Evolutionary conservation across 1,284 basidiomycete species (phyloP).

Genomic region (Sphagnurus paluster): DNA sequence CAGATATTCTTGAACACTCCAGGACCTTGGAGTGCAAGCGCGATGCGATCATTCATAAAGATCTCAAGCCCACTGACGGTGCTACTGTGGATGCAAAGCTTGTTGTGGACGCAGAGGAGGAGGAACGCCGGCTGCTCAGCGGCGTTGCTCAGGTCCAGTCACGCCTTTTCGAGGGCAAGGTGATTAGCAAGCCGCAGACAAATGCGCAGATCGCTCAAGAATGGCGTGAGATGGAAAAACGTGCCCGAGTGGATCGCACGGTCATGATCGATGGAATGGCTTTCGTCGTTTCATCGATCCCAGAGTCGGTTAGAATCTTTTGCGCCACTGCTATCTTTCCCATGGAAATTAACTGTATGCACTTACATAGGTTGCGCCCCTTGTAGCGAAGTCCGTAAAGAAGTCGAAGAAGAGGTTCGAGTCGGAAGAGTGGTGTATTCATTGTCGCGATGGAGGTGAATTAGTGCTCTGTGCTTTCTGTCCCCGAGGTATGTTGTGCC

Average conservation of each 20-base stretch:
- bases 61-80: conserved; percentile 31
- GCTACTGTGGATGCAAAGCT: conserved; percentile 27
- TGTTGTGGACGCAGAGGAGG: conserved; percentile 50
- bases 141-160: conserved; percentile 59
- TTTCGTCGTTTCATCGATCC: conserved; percentile 36
- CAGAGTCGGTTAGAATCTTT: conserved; percentile 29
- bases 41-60: conserved; percentile 43
- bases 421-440: conserved; percentile 56
- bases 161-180: conserved; percentile 56
- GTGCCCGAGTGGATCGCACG: conserved; percentile 38
- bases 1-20: conserved; percentile 45
- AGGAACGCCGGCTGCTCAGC: conserved; percentile 49
- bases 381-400: conserved; percentile 20
- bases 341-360: neutral
- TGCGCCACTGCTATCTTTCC: neutral
- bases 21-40: conserved; percentile 38
- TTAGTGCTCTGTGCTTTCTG: conserved; percentile 47
- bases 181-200: conserved; percentile 36
- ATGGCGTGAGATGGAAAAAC: conserved; percentile 47
- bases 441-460: conserved; percentile 60
- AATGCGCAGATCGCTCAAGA: conserved; percentile 45
- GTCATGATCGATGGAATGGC: conserved; percentile 47
- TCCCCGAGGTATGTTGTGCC: conserved; percentile 45
- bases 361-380: conserved; percentile 7
- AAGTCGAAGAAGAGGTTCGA: conserved; percentile 37